Base-by-base conservation (phyloP, 257 asterid genomes). In the Knoxia roxburghii region DNA sequence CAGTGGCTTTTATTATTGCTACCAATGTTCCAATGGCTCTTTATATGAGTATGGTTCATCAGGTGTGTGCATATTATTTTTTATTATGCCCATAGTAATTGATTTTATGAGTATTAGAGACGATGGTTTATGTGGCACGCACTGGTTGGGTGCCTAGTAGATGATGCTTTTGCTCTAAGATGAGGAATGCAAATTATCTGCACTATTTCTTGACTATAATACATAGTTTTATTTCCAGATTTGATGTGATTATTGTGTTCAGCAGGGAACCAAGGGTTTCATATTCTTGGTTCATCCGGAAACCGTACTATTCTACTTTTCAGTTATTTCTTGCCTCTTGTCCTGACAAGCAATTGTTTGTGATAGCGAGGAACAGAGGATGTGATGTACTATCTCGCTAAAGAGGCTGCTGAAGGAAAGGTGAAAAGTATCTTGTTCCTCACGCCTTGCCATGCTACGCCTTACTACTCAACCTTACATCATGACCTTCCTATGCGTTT, bases 321-420 rank as follows among this genome's bases (percentile, higher is more conserved):
- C 40, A 32, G 40, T 64, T 57, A 33, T 18, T 67, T 67, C 26
- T 24, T 20, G 68, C 61, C 56, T n/a, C n/a, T 65, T 58, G 33
- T 63, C 37, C 35, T 77, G 12, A 58, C 61, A 58, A 64, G 71
- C 51, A 26, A 15, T 27, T 61, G 26, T 74, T 33, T 64, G 56
- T 75, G 69, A 67, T 86, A 94, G 99, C 83, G 98, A 82, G 97
- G 99, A 73, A 77, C 96, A 0, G 99, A 94, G 79, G 98, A 94
- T 77, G 95, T 77, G 23, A 88, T 88, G 96, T 85, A 87, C 83
- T 86, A 84, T 76, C 91, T 94, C 46, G 79, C 96, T 0, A 46
- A 67, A 41, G 95, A 82, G 81, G 96, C 96, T 21, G 68, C 57
- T 9, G 75, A 73, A 58, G 82, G 82, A 53, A 84, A 80, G 69